Base-by-base conservation (phyloP, 2,329 filamentous ascomycete genomes). In the Dactylonectria estremocensis region DNA sequence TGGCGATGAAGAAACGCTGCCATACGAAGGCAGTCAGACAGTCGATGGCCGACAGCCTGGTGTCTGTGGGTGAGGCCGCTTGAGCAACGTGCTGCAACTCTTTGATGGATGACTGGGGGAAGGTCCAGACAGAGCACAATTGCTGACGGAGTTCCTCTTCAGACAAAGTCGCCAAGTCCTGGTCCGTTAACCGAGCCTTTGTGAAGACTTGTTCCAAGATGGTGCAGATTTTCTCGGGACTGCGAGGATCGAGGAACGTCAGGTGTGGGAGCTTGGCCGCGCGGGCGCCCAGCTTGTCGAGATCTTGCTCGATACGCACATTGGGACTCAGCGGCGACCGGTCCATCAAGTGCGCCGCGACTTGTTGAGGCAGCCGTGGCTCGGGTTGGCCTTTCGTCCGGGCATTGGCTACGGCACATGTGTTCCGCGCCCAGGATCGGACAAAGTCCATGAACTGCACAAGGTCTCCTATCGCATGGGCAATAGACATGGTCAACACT, bases 401-500 rank as follows among this genome's bases (percentile, higher is more conserved):
- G 14, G 64, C 53, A 35, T 55, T 46, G 20, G 61, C 52, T 2
- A 64, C 20, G 2, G 53, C 31, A 18, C 3, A 46, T 18, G 64
- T 67, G 24, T 64, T 58, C 1, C 18, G 31, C 37, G 64, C 49
- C 64, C 64, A 67, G 24, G 61, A 64, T 20, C 33, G 28, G 18
- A 67, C 22, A 24, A 64, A 64, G 20, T 58, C 53, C 61, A 67
- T 43, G 1, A 52, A 59, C 53, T 67, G 64, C 2, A 67, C 54
- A 3, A 67, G 61, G 14, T 67, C 64, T 4, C 64, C 46, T 9
- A 64, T 67, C 1, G 54, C 64, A 31, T 67, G 64, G 24, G 61
- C 49, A 28, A 67, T 64, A 3, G 64, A 59, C 35, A 67, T 67
- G 2, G 61, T 59, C n/a, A 67, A 49, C 24, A 67, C 54, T 18